These are phyloP conservation scores for Coccinonectria pachysandricola DNA, from an alignment of 2,329 filamentous ascomycete genomes.

Conservation along the genomic window DNA sequence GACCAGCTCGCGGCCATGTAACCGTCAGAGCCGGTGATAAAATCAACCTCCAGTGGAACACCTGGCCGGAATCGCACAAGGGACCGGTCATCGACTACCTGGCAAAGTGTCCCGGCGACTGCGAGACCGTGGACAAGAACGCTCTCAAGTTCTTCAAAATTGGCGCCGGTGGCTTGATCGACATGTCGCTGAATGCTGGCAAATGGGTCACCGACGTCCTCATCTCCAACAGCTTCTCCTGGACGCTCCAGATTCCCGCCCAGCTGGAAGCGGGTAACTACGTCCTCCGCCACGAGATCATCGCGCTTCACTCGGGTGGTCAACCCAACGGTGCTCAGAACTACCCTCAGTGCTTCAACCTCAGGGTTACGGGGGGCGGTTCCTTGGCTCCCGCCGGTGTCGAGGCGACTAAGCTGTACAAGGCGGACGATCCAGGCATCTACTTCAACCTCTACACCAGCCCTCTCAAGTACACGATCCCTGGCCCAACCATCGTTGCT, in stretches of 20 bases:
- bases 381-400: conserved; percentile 22
- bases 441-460: conserved; percentile 23
- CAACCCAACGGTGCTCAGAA: conserved; percentile 37
- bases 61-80: conserved; percentile 33
- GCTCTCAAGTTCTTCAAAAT: conserved; percentile 55
- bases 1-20: conserved; percentile 27
- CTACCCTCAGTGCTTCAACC: conserved; percentile 42
- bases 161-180: conserved; percentile 40
- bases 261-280: conserved; percentile 30
- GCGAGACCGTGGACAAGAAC: conserved; percentile 40
- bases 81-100: conserved; percentile 54
- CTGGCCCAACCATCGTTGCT: conserved; percentile 16
- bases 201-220: conserved; percentile 30
- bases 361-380: conserved; percentile 33
- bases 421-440: conserved; percentile 21
- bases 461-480: conserved; percentile 16
- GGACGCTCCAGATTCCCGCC: conserved; percentile 24
- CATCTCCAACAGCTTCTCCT: conserved; percentile 27
- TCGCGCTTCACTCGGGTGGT: conserved; percentile 36
- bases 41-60: conserved; percentile 30
- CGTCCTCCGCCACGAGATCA: conserved; percentile 41
- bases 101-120: conserved; percentile 48
- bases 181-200: conserved; percentile 31
- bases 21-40: conserved; percentile 29
- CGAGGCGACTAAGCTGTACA: conserved; percentile 21